Evolutionary conservation across 805 yeast genomes (phyloP).

Genomic region (Candida tibetensis): DNA sequence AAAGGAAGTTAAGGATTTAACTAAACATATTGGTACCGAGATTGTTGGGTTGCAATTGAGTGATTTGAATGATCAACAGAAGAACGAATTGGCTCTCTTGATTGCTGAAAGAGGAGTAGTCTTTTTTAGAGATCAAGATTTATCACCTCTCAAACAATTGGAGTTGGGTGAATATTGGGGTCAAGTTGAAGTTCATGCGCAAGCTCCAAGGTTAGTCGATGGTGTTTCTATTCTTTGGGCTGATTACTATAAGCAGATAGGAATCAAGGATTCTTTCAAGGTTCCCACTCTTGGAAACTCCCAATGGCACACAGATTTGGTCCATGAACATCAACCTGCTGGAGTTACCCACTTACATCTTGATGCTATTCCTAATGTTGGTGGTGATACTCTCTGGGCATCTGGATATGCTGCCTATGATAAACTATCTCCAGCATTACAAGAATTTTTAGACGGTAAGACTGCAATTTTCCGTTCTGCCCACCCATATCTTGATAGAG

Average conservation of each 20-base stretch:
- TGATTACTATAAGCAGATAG: slow-evolving; percentile 26
- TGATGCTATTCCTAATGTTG: slow-evolving; percentile 37
- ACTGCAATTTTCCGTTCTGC: slow-evolving; percentile 44
- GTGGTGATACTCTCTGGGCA: slow-evolving; percentile 59
- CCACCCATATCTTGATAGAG: slow-evolving; percentile 36
- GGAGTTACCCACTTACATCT: slow-evolving; percentile 38
- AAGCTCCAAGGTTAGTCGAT: slow-evolving; percentile 15
- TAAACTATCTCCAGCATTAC: slow-evolving; percentile 50
- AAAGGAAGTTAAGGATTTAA: slow-evolving; percentile 26
- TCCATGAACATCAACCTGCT: slow-evolving; percentile 36
- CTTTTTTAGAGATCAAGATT: slow-evolving; percentile 29
- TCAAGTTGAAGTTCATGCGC: slow-evolving; percentile 25
- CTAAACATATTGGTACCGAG: slow-evolving; percentile 32
- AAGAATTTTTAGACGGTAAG: slow-evolving; percentile 52
- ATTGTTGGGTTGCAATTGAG: slow-evolving; percentile 29
- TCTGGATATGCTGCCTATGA: slow-evolving; percentile 61
- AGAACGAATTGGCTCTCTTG: slow-evolving; percentile 30
- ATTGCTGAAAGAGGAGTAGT: slow-evolving; percentile 31
- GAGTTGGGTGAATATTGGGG: slow-evolving; percentile 32
- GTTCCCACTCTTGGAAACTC: slow-evolving; percentile 23
- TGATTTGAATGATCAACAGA: slow-evolving; percentile 26
- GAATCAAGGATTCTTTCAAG: slow-evolving; percentile 29
- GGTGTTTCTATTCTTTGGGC: slow-evolving; percentile 34
- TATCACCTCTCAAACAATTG: slow-evolving; percentile 29
- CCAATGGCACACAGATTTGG: slow-evolving; percentile 38